Conservation (phyloP, 345 rosid species). For the Lagerstroemia speciosa region DNA sequence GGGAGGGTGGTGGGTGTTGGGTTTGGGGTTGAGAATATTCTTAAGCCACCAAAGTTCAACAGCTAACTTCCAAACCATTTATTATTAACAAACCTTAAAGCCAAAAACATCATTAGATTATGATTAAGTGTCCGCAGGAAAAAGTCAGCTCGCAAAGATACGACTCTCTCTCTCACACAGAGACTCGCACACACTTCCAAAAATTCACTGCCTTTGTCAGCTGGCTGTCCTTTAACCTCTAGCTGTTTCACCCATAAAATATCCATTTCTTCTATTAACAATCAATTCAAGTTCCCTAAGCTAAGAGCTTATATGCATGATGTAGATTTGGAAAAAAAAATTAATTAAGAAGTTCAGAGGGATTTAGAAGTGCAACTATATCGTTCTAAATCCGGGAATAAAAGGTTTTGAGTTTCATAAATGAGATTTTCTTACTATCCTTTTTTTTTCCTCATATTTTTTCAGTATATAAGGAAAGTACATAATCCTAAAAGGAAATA, state of each 20-base stretch:
- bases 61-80: slow-evolving; percentile 55
- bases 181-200: slow-evolving; percentile 40
- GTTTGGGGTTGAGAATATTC: slow-evolving; percentile 72
- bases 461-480: too few species aligned
- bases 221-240: slow-evolving; percentile 40
- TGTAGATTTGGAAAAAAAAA: too few species aligned
- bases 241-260: background rate
- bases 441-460: too few species aligned
- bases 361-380: too few species aligned
- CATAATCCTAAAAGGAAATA: too few species aligned
- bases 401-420: too few species aligned
- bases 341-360: too few species aligned
- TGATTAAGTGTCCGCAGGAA: slow-evolving; percentile 47
- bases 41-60: slow-evolving; percentile 63
- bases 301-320: background rate
- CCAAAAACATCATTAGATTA: slow-evolving; percentile 72
- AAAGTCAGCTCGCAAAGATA: slow-evolving; percentile 84
- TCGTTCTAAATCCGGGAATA: too few species aligned
- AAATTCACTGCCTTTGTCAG: slow-evolving; percentile 90
- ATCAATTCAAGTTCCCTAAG: background rate
- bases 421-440: too few species aligned
- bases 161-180: slow-evolving; percentile 27
- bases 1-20: slow-evolving; percentile 4
- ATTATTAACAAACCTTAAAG: slow-evolving; percentile 32
- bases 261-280: background rate